phyloP scores from a whole-genome alignment of 1,284 basidiomycete genomes.

The Heterobasidion annosum region DNA sequence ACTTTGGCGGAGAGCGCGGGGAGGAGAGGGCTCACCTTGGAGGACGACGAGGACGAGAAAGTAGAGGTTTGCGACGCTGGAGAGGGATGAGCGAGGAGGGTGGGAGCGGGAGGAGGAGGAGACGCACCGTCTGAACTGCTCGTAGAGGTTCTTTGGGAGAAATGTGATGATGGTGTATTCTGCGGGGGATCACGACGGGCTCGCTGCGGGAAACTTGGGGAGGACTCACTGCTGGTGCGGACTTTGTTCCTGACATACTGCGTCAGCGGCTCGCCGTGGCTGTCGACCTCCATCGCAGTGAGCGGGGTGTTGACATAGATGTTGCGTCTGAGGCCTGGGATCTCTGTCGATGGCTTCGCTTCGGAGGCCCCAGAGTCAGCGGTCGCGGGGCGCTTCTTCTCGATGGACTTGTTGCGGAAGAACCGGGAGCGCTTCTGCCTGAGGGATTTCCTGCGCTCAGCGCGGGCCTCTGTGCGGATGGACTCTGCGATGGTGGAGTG shows the following conservation, averaged over 20 bases:
- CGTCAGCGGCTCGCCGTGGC: constrained; percentile 68
- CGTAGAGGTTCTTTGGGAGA: constrained; percentile 88
- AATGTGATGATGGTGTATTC: constrained; percentile 92
- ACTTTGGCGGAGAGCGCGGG: neutral
- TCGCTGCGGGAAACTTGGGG: neutral
- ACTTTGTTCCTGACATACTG: constrained; percentile 92
- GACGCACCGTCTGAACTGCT: constrained; percentile 78
- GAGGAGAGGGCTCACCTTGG: constrained; percentile 45
- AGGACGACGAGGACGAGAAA: constrained; percentile 82
- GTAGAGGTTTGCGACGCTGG: constrained; percentile 86
- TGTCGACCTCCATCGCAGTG: constrained; percentile 55
- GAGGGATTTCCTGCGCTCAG: constrained; percentile 52
- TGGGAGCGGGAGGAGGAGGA: neutral
- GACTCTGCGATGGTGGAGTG: constrained; percentile 84
- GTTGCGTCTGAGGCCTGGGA: constrained; percentile 57
- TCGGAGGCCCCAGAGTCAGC: constrained; percentile 14
- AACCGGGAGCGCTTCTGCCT: constrained; percentile 49
- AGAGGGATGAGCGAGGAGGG: constrained; percentile 1
- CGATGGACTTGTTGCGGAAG: constrained; percentile 30
- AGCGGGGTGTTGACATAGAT: constrained; percentile 75
- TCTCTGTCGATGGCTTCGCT: constrained; percentile 12
- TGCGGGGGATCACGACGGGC: constrained; percentile 19
- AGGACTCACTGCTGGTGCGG: constrained; percentile 76
- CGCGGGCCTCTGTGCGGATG: constrained; percentile 67
- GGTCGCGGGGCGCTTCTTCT: constrained; percentile 40